phyloP scores from a whole-genome alignment of 2,329 filamentous ascomycete genomes.

The Nemania bipapillata region DNA sequence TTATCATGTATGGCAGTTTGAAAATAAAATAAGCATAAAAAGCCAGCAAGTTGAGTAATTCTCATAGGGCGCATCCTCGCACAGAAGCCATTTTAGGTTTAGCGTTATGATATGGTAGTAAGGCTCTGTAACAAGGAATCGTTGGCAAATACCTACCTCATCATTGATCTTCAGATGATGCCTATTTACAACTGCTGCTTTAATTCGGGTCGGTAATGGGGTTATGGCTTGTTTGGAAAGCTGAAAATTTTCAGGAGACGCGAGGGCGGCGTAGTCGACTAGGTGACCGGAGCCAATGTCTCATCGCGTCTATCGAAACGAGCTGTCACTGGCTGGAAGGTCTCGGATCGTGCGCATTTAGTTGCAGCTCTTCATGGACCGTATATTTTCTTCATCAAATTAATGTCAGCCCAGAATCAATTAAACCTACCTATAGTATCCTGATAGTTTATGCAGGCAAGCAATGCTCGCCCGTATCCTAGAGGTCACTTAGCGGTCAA shows the following conservation, averaged over 20 bases:
- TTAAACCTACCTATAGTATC: not conserved
- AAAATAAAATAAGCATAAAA: not conserved
- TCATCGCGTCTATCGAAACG: slow-evolving; percentile 33
- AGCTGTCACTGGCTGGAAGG: slow-evolving; percentile 13
- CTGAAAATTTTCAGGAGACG: not conserved
- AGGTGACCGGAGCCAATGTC: slow-evolving; percentile 42
- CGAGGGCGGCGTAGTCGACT: slow-evolving; percentile 33
- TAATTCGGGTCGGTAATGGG: not conserved
- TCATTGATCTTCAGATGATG: not conserved
- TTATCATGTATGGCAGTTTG: not conserved
- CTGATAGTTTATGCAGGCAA: not conserved
- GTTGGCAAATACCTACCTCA: not conserved
- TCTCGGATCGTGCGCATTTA: slow-evolving; percentile 17
- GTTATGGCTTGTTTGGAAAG: not conserved
- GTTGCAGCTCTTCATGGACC: slow-evolving; percentile 17
- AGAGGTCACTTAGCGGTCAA: not conserved
- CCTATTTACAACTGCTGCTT: not conserved
- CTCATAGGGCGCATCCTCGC: not conserved
- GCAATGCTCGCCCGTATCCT: not conserved
- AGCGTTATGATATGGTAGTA: not conserved
- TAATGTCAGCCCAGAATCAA: slow-evolving; percentile 15
- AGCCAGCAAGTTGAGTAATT: not conserved
- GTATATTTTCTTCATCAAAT: slow-evolving; percentile 19
- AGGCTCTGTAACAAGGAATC: not conserved
- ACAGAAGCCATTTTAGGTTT: not conserved